These are phyloP conservation scores for Prunus davidiana DNA, from an alignment of 306 rosid genomes.

Conservation along the genomic window DNA sequence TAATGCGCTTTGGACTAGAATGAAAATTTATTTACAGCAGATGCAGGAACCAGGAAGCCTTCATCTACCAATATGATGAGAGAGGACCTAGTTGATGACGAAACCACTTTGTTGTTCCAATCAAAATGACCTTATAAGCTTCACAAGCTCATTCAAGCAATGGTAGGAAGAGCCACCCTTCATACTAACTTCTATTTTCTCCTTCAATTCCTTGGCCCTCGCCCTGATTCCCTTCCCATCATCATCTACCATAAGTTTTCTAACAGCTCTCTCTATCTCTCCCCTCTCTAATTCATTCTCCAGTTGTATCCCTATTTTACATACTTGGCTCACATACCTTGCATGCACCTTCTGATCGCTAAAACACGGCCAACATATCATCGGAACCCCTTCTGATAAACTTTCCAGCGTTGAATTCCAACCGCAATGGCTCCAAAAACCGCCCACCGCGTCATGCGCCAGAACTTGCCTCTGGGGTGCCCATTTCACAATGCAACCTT, in stretches of 20 bases:
- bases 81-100: not conserved
- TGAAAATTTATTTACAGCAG: too few relatives aligned
- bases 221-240: slow-evolving; percentile 47
- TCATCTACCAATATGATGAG: too few relatives aligned
- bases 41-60: too few relatives aligned
- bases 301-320: slow-evolving; percentile 48
- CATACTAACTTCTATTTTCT: slow-evolving; percentile 24
- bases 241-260: slow-evolving; percentile 33
- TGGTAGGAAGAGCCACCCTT: slow-evolving; percentile 23
- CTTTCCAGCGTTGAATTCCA: slow-evolving; percentile 78
- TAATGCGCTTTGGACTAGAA: too few relatives aligned
- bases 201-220: slow-evolving; percentile 42
- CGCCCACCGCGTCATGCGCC: slow-evolving; percentile 50
- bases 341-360: slow-evolving; percentile 55
- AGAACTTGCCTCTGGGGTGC: slow-evolving; percentile 66
- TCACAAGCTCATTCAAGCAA: slow-evolving; percentile 10
- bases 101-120: not conserved
- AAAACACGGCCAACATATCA: slow-evolving; percentile 57
- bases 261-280: slow-evolving; percentile 39
- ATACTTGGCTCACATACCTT: slow-evolving; percentile 46
- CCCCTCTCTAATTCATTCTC: slow-evolving; percentile 36
- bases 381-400: slow-evolving; percentile 60
- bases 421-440: slow-evolving; percentile 65
- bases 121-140: slow-evolving; percentile 6
- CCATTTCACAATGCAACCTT: slow-evolving; percentile 61